phyloP scores from a whole-genome alignment of 306 rosid species.

The Spatholobus suberectus region DNA sequence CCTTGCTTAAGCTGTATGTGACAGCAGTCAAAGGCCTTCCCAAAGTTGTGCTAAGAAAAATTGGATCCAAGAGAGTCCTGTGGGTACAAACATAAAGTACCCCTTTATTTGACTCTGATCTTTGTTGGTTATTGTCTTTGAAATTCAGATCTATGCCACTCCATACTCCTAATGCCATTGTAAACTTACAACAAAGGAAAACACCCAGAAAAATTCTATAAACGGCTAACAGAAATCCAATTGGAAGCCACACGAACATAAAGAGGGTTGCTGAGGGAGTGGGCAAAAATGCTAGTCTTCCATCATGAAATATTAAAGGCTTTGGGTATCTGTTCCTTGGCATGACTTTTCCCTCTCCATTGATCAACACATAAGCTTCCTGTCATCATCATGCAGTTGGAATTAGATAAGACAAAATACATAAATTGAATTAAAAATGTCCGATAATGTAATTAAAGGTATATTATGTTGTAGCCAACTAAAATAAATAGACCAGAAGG shows the following conservation, averaged over 20 bases:
- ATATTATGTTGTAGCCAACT: not conserved
- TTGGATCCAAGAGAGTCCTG: constrained; percentile 81
- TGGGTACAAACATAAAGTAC: constrained; percentile 80
- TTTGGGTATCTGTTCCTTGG: constrained; percentile 72
- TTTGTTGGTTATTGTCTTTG: not conserved
- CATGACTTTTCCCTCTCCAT: constrained; percentile 23
- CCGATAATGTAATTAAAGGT: not conserved
- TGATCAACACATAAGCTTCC: constrained; percentile 40
- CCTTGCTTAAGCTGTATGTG: constrained; percentile 62
- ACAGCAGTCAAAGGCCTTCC: constrained; percentile 71
- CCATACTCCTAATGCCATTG: not conserved
- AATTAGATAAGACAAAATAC: not conserved
- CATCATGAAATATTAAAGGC: constrained; percentile 80
- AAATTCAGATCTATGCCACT: not conserved
- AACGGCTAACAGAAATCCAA: constrained; percentile 45
- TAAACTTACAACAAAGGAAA: not conserved
- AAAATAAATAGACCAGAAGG: not conserved
- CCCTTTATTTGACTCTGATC: constrained; percentile 47
- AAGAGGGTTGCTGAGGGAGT: constrained; percentile 70
- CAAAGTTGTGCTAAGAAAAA: constrained; percentile 60
- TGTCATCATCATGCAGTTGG: constrained; percentile 9
- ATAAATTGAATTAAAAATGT: not conserved
- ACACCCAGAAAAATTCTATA: constrained; percentile 46
- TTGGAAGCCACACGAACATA: constrained; percentile 74
- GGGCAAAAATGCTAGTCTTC: constrained; percentile 80